A percentile compares a stretch with the other conserved stretches of the same genome.
Conservation (phyloP, 257 asterid genomes). For the Solanum piurae region DNA sequence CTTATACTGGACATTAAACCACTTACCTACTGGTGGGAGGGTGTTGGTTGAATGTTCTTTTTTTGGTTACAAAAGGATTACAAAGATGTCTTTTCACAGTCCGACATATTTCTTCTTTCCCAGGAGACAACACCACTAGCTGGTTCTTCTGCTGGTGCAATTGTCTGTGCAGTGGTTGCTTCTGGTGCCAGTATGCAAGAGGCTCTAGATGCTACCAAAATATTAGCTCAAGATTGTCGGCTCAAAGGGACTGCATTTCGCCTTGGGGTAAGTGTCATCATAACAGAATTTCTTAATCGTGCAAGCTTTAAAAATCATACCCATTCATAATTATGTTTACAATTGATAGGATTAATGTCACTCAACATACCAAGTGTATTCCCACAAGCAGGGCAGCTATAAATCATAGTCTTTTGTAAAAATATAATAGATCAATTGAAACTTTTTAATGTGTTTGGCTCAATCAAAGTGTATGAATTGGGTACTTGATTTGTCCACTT, state of each 20-base stretch:
- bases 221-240: conserved; percentile 85
- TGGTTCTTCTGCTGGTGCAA: conserved; percentile 99
- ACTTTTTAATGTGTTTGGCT: background rate
- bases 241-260: conserved; percentile 94
- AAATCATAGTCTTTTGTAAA: background rate
- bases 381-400: background rate
- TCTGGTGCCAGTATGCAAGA: conserved; percentile 89
- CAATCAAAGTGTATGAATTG: background rate
- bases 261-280: conserved; percentile 57
- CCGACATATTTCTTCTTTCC: background rate
- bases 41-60: background rate
- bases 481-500: background rate
- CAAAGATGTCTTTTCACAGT: background rate
- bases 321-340: background rate
- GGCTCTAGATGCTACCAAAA: conserved; percentile 73
- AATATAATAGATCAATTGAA: background rate
- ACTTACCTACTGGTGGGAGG: background rate
- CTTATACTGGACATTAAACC: too few relatives aligned
- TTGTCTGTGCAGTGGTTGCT: conserved; percentile 87
- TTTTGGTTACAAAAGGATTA: background rate
- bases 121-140: conserved; percentile 94
- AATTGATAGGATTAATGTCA: background rate
- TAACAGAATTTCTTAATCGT: background rate
- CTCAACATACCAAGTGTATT: background rate
- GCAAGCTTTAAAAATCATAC: background rate